A percentile compares a stretch with the other conserved stretches of the same genome.
phyloP scores from a whole-genome alignment of 768 basidiomycete species.

The Phylloporus sp. region DNA sequence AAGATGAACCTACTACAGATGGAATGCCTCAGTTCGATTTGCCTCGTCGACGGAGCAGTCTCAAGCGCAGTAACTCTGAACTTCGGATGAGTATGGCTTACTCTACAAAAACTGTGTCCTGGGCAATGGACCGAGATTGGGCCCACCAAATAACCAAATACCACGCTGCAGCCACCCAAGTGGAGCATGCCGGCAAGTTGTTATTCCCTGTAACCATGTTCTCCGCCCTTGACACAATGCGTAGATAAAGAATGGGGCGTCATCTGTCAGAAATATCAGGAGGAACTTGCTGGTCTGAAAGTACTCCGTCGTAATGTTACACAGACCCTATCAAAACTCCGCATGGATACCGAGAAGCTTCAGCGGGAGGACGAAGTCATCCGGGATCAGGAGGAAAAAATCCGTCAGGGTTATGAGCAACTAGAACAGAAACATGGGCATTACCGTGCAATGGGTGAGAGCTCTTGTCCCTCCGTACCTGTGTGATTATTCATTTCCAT shows the following conservation, averaged over 20 bases:
- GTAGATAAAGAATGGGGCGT: slow-evolving; percentile 58
- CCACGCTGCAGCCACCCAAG: slow-evolving; percentile 36
- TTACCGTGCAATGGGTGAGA: slow-evolving; percentile 40
- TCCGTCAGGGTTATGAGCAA: slow-evolving; percentile 35
- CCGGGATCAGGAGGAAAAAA: slow-evolving; percentile 37
- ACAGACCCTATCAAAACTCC: slow-evolving; percentile 35
- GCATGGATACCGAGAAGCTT: slow-evolving; percentile 37
- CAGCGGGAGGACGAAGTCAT: slow-evolving; percentile 38
- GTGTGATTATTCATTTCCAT: slow-evolving; percentile 2
- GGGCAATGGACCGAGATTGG: slow-evolving; percentile 67
- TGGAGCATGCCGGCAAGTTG: slow-evolving; percentile 37
- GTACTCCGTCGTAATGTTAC: slow-evolving; percentile 51
- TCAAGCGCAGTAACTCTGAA: slow-evolving; percentile 50
- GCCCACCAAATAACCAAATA: slow-evolving; percentile 51
- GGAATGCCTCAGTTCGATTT: slow-evolving; percentile 30
- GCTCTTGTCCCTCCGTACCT: neutral
- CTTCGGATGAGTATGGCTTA: slow-evolving; percentile 45
- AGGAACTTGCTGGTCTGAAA: slow-evolving; percentile 58
- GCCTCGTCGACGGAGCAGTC: slow-evolving; percentile 55
- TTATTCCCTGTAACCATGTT: neutral
- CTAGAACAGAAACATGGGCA: slow-evolving; percentile 38
- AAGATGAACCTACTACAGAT: slow-evolving; percentile 31
- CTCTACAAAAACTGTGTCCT: slow-evolving; percentile 63
- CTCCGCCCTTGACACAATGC: neutral
- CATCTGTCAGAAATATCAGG: slow-evolving; percentile 50